These are phyloP conservation scores for Dentipellis sp. DNA, from an alignment of 768 basidiomycete genomes.

Conservation along the genomic window DNA sequence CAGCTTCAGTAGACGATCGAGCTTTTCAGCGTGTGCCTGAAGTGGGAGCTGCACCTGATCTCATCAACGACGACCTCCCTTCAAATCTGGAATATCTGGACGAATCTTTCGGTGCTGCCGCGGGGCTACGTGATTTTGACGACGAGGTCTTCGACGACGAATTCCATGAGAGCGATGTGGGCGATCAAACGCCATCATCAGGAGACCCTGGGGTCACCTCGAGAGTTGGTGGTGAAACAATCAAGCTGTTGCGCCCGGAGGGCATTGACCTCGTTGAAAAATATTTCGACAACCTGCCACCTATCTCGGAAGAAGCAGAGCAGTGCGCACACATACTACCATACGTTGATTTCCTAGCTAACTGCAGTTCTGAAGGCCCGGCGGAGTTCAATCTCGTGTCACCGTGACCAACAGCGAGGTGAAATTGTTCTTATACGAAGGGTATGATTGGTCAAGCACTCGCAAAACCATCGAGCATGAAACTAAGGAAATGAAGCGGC, in stretches of 20 bases:
- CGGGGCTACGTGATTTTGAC: constrained; percentile 60
- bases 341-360: too few relatives aligned
- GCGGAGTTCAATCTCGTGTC: too few relatives aligned
- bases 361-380: too few relatives aligned
- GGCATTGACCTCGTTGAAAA: constrained; percentile 66
- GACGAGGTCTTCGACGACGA: constrained; percentile 73
- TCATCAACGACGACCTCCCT: constrained; percentile 88
- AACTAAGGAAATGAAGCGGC: constrained; percentile 78
- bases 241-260: constrained; percentile 60
- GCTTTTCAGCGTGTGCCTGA: constrained; percentile 73
- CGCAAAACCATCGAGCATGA: constrained; percentile 82
- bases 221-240: constrained; percentile 73
- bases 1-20: constrained; percentile 73
- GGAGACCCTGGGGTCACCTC: constrained; percentile 35
- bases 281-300: constrained; percentile 60
- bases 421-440: constrained; percentile 75
- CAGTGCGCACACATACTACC: constrained; percentile 30
- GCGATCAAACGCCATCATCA: neutral
- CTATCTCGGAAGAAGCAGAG: constrained; percentile 32
- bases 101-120: constrained; percentile 69
- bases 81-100: constrained; percentile 85
- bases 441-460: constrained; percentile 89
- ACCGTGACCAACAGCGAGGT: constrained; percentile 43
- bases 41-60: constrained; percentile 72
- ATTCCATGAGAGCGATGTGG: constrained; percentile 21